Evolutionary conservation across 192 early-diverging fungal genomes (phyloP).

Genomic region (Umbelopsis vinacea): DNA sequence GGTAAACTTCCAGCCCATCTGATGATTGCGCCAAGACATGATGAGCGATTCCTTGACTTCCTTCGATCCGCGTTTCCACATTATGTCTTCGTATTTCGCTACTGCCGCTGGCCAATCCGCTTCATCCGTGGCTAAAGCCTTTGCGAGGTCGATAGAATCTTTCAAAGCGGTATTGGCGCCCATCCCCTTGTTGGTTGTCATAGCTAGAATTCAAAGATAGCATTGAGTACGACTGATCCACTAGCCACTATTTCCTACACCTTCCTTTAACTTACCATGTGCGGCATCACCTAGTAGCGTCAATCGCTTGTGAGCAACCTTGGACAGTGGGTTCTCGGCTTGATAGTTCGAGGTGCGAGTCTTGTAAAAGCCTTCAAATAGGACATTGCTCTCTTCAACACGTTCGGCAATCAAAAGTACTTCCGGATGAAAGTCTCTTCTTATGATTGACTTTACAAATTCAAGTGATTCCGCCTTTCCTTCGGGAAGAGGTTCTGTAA

Average conservation of each 20-base stretch:
- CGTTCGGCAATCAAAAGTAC: conserved; percentile 2
- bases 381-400: neutral
- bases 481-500: neutral
- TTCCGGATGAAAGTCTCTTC: conserved; percentile 27
- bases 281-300: conserved; percentile 30
- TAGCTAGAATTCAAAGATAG: neutral
- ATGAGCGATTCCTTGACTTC: conserved; percentile 24
- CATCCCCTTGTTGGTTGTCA: conserved; percentile 21
- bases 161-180: conserved; percentile 9
- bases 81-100: conserved; percentile 16
- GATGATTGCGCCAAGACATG: conserved; percentile 15
- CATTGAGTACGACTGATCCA: neutral
- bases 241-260: neutral
- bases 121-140: neutral
- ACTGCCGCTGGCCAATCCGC: neutral
- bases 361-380: conserved; percentile 15
- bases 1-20: conserved; percentile 11
- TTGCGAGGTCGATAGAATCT: conserved; percentile 16
- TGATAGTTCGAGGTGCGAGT: conserved; percentile 3
- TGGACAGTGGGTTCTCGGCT: neutral
- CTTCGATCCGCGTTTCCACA: conserved; percentile 20
- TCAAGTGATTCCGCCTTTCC: neutral
- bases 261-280: neutral
- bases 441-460: neutral
- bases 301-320: conserved; percentile 22